Evolutionary conservation across 768 basidiomycete genomes (phyloP), one percentile per base, ranked within the genome.

Genomic region (Hortiboletus campestris): DNA sequence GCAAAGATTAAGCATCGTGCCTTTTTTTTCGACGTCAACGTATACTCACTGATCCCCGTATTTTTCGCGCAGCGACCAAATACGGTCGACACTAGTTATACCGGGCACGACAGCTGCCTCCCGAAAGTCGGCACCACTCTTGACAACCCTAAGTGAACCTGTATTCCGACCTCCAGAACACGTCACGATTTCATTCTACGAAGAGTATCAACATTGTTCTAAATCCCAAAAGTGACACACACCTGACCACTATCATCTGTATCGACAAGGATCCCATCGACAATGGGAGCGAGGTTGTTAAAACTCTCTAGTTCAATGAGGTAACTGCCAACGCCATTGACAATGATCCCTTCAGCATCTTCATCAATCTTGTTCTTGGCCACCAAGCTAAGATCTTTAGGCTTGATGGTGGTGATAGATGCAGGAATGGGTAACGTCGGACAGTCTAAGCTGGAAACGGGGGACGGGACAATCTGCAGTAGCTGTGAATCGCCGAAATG

Each of bases 401-500:
- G 65, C 10, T 74, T 63, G 6, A 80, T 63, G 0, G 80, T 78
- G 17, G 68, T 68, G 43, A 89, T 66, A 1, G 79, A 77, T 10
- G 66, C 47, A 10, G 84, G 79, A 19, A 88, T 79, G 6, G 79
- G 75, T 20, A 89, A 71, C 1, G 82, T 83, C 2, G 77, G 76
- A 4, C 63, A 49, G 16, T 75, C 72, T 11, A 72, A 59, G 13
- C 71, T 66, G 9, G 78, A 75, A n/a, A 74, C 58, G 0, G 85
- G 80, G 10, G 74, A 58, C 1, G 71, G 49, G 32, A 70, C 80
- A 51, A 96, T 80, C 48, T 80, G 78, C 2, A 94, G 62, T 11
- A 95, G 72, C 59, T 93, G 89, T 1, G 91, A 88, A 67, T 94
- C 85, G 17, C 91, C 91, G 16, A 81, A 75, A 60, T 92, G 88